Evolutionary conservation across 2,329 filamentous ascomycete genomes (phyloP), one percentile per base, ranked within the genome.

Genomic region (Talaromyces funiculosus): DNA sequence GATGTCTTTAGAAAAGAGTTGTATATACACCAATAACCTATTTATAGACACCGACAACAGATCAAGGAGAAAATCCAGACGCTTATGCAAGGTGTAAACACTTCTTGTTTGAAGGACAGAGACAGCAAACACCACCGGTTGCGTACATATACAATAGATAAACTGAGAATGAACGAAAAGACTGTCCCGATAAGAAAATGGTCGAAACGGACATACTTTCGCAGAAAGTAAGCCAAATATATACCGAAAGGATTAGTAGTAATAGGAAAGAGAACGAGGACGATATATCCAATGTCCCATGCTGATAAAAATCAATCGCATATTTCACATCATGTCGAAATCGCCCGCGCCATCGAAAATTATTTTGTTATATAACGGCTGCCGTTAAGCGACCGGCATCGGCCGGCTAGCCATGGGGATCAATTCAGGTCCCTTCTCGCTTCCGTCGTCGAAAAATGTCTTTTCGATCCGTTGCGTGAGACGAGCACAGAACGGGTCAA

Each of bases 401-500:
- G 57, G 57, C 1, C 61, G 57, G 16, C 64, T 67, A 10, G 61
- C 62, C 70, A 71, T 71, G 8, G 69, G 68, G 47, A 72, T 62
- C 42, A 64, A 64, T 53, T 40, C 62, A 40, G 26, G 62, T 56
- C 3, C 65, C 61, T 81, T 75, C 49, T 78, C 72, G 12, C 45
- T 20, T 16, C 72, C 70, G 42, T 74, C 71, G 31, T 78, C 76
- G 62, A 82, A 82, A 66, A 81, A 78, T 61, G 68, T 70, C 57
- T 76, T 76, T 64, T 82, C 80, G 62, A 82, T 64, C 71, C 74
- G 78, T 64, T 77, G 74, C 3, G 80, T 81, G 33, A 78, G 68
- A 57, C 73, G 71, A 0, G 80, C 81, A 64, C 81, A 83, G 61
- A 77, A 75, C 3, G 76, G 74, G 64, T 83, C 80, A 20, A 83